Evolutionary conservation across 768 basidiomycete species (phyloP).

Genomic region (Gyrodon lividus): DNA sequence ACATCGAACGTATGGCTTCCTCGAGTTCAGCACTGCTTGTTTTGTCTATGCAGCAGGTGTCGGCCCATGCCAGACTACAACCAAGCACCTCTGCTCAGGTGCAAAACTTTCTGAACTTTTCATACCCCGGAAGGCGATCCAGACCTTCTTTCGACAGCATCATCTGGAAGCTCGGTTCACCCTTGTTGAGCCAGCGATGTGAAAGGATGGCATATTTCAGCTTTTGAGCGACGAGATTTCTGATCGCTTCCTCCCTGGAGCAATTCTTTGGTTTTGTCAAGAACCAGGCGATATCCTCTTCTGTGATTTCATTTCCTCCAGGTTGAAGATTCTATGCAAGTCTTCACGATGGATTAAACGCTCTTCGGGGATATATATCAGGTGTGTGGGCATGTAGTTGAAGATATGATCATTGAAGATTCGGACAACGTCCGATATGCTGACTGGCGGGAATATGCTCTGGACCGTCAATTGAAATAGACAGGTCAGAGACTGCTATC

Average conservation of each 20-base stretch:
- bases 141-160: conserved; percentile 8
- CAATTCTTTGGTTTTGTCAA: neutral
- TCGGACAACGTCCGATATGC: neutral
- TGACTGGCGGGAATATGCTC: neutral
- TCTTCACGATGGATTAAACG: conserved; percentile 15
- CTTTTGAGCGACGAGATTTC: conserved; percentile 5
- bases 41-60: conserved; percentile 29
- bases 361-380: conserved; percentile 12
- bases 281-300: conserved; percentile 2
- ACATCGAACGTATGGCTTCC: conserved; percentile 31
- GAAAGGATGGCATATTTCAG: conserved; percentile 16
- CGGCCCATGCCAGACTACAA: conserved; percentile 23
- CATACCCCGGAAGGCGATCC: conserved; percentile 1
- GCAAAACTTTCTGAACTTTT: conserved; percentile 18
- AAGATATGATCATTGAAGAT: conserved; percentile 17
- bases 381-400: conserved; percentile 17
- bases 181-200: conserved; percentile 12
- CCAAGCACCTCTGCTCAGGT: conserved; percentile 10
- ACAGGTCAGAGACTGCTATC: no score
- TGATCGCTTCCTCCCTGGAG: conserved; percentile 7
- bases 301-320: conserved; percentile 3
- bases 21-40: conserved; percentile 29
- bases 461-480: no score
- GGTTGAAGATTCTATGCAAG: conserved; percentile 11
- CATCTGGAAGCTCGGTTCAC: conserved; percentile 12